phyloP scores from a whole-genome alignment of 73 alveolate genomes.

The Paramecium sexaurelia region DNA sequence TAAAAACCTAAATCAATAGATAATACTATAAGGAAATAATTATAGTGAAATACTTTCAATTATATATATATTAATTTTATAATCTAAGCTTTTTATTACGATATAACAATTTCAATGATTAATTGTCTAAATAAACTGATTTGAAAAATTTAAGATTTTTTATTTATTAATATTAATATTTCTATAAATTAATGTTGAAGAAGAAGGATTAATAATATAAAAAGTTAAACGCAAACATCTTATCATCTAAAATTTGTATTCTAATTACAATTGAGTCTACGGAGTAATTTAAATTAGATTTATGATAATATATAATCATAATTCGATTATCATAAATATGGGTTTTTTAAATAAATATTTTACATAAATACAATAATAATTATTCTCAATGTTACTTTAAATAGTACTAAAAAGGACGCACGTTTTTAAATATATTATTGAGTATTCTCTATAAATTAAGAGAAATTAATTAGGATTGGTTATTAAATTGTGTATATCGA shows the following conservation, averaged over 20 bases:
- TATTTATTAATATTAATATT: too few species aligned
- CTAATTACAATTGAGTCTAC: background rate
- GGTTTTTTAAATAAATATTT: too few species aligned
- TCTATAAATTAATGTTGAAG: background rate
- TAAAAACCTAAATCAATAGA: conserved; percentile 51
- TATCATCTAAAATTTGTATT: background rate
- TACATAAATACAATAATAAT: too few species aligned
- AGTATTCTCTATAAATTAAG: too few species aligned
- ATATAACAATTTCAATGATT: background rate
- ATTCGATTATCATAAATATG: too few species aligned
- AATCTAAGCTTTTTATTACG: background rate
- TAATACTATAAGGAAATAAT: conserved; percentile 34
- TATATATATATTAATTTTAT: background rate
- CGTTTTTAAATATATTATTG: too few species aligned
- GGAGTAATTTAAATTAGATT: too few species aligned
- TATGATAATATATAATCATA: too few species aligned
- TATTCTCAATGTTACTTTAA: too few species aligned
- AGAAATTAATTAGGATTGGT: background rate
- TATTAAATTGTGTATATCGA: background rate
- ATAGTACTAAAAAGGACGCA: too few species aligned
- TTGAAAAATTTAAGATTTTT: too few species aligned
- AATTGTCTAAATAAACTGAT: background rate
- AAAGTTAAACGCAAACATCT: background rate
- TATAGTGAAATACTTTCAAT: background rate
- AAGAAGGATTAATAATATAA: background rate